Evolutionary conservation across 2,329 filamentous ascomycete species (phyloP).

Genomic region (Calonectria naviculata): DNA sequence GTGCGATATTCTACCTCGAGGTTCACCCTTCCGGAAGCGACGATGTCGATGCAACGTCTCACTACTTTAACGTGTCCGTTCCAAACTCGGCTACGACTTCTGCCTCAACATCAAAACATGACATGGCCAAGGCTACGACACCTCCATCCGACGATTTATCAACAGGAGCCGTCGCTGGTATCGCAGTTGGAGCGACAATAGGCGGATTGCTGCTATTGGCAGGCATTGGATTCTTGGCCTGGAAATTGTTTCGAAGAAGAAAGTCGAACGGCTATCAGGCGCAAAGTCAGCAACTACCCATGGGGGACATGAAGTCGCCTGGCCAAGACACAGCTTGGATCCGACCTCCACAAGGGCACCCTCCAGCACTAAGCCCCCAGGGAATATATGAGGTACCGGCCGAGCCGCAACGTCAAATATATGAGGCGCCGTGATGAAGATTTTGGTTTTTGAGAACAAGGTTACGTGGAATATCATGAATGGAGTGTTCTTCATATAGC

Average conservation of each 20-base stretch:
- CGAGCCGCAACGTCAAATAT: not conserved
- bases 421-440: not conserved
- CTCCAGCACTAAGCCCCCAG: not conserved
- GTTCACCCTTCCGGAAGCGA: conserved; percentile 24
- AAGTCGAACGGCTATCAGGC: conserved; percentile 8
- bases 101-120: not conserved
- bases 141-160: conserved; percentile 22
- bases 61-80: conserved; percentile 36
- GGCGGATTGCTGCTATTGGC: conserved; percentile 31
- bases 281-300: not conserved
- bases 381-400: not conserved
- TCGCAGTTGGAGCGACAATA: conserved; percentile 37
- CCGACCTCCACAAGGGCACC: not conserved
- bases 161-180: conserved; percentile 37
- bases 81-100: conserved; percentile 7
- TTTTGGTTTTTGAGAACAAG: not conserved
- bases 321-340: not conserved
- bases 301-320: not conserved
- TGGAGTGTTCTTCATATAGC: not conserved
- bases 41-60: conserved; percentile 24
- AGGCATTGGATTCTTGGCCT: conserved; percentile 33
- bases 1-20: conserved; percentile 33
- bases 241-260: conserved; percentile 30
- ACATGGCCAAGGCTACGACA: not conserved
- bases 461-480: not conserved